Base-by-base conservation (phyloP, 331 rosid genomes). In the Acacia concinna region DNA sequence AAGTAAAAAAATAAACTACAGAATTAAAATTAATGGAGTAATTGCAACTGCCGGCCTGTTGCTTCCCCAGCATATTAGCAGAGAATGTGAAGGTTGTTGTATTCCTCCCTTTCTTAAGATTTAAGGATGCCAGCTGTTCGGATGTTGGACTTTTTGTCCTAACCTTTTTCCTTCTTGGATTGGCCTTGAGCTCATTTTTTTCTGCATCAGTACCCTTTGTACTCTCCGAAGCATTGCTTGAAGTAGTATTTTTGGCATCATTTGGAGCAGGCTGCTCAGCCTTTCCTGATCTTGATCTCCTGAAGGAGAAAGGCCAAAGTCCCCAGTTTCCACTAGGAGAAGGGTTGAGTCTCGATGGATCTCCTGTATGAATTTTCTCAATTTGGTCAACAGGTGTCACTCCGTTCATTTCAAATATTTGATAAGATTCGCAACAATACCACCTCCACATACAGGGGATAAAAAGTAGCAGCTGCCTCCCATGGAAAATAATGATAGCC, bases 71-170 rank as follows among this genome's bases (percentile, higher is more conserved):
- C 89, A 83, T 85, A 52, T 89, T 79, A 38, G 99, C 93, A 71
- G 84, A 88, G 81, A 89, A 90, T 43, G 94, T 85, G 85, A 93
- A 93, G 37, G 92, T 89, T 76, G 93, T 87, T 4, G 76, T 86
- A 81, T 96, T 96, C 76, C 83, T 88, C 75, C 99, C 99, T 74
- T 96, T 97, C 83, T 86, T 90, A 73, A 96, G 87, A 82, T 88
- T 91, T 80, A 96, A 83, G 74, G 98, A 96, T 43, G 89, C 93
- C 76, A 96, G 78, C 81, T 96, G 98, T 81, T 93, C 97, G 73
- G 97, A 93, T 0, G 97, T 90, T 57, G 99, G 99, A 66, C 86
- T 67, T 54, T 70, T 82, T 80, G 63, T 83, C 76, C 84, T 85
- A 67, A 83, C 92, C 72, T 73, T 81, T 78, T 84, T 86, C 82